These are phyloP conservation scores for Nakazawaea molendinolei DNA, from an alignment of 805 yeast genomes.

Conservation along the genomic window DNA sequence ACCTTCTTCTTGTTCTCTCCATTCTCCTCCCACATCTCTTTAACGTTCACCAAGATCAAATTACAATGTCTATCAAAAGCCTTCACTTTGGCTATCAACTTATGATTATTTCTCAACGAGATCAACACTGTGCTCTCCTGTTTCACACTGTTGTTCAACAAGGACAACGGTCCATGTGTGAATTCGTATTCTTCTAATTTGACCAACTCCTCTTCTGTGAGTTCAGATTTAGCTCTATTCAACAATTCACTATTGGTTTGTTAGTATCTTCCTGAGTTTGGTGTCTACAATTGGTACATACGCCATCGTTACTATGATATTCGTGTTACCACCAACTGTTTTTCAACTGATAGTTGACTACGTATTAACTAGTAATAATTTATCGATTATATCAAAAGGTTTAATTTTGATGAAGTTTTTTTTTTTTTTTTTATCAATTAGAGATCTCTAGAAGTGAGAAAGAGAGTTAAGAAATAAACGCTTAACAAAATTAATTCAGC, in stretches of 20 bases:
- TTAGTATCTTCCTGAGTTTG: conserved; percentile 1
- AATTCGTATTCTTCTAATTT: conserved; percentile 87
- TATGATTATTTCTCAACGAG: conserved; percentile 89
- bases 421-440: no score
- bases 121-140: conserved; percentile 74
- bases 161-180: conserved; percentile 82
- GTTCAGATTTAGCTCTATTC: conserved; percentile 72
- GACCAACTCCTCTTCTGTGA: conserved; percentile 71
- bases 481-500: no score
- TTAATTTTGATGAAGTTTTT: no score
- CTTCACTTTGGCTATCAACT: conserved; percentile 80
- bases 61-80: conserved; percentile 97
- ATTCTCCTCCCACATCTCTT: conserved; percentile 54
- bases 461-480: no score
- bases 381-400: no score
- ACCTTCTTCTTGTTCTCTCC: conserved; percentile 61
- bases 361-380: no score
- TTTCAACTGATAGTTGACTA: no score
- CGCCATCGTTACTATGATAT: conserved; percentile 11
- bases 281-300: conserved; percentile 7
- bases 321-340: no score
- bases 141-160: conserved; percentile 77
- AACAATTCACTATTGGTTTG: conserved; percentile 44
- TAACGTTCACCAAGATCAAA: conserved; percentile 86
- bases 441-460: no score